A percentile compares a stretch with the other conserved stretches of the same genome.
These are phyloP conservation scores for Nephelium lappaceum DNA, from an alignment of 345 rosid genomes.

Conservation along the genomic window DNA sequence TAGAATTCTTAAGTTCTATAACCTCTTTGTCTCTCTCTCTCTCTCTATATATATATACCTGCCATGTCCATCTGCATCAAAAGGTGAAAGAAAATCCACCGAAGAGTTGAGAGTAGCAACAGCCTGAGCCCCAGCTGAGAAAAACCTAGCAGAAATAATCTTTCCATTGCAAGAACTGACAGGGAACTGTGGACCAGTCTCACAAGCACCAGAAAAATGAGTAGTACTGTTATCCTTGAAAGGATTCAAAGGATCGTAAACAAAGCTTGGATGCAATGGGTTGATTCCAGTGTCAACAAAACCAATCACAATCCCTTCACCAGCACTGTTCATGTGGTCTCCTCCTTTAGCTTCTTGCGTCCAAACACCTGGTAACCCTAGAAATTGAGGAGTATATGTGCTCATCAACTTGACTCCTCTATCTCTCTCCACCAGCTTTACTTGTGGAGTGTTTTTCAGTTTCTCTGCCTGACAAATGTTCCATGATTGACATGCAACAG, in stretches of 20 bases:
- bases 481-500: neutral
- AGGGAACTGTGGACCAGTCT: conserved; percentile 70
- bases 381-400: conserved; percentile 74
- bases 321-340: conserved; percentile 37
- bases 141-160: conserved; percentile 73
- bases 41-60: conserved; percentile 40
- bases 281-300: conserved; percentile 81
- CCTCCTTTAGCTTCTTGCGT: conserved; percentile 41
- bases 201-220: conserved; percentile 72
- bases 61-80: conserved; percentile 83
- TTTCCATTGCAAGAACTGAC: conserved; percentile 70
- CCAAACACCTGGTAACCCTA: conserved; percentile 67
- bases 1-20: too few relatives aligned
- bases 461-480: conserved; percentile 54
- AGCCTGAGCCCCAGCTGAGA: conserved; percentile 84
- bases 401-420: conserved; percentile 86
- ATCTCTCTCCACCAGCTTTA: conserved; percentile 75
- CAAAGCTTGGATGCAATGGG: conserved; percentile 80
- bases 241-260: conserved; percentile 39
- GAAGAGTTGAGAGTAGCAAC: conserved; percentile 52
- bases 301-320: conserved; percentile 76
- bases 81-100: conserved; percentile 81
- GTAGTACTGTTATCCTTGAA: conserved; percentile 38
- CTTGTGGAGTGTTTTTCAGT: conserved; percentile 48
- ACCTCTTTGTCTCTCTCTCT: too few relatives aligned